Conservation (phyloP, 2,329 filamentous ascomycete genomes). For the Colletotrichum caudatum region DNA sequence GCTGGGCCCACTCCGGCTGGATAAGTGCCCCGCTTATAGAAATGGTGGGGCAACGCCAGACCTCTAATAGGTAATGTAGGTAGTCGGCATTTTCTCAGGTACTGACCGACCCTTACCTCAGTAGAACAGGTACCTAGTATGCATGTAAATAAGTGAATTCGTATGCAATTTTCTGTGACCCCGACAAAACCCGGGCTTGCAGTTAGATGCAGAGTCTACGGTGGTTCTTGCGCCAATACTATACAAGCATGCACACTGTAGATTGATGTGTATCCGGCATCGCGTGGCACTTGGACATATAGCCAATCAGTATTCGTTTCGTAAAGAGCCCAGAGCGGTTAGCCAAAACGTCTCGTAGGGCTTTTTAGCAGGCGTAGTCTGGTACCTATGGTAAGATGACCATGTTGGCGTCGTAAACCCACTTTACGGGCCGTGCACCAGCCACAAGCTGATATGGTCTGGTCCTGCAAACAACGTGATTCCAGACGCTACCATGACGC, state of each 20-base stretch:
- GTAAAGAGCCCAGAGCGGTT: slow-evolving; percentile 10
- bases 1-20: slow-evolving; percentile 30
- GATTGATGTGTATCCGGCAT: neutral
- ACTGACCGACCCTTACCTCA: too few species aligned
- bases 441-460: neutral
- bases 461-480: neutral
- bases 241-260: neutral
- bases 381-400: neutral
- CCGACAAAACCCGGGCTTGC: neutral
- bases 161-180: neutral
- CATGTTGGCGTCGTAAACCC: neutral
- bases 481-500: neutral
- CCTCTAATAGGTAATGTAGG: too few species aligned
- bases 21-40: slow-evolving; percentile 26
- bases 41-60: slow-evolving; percentile 11
- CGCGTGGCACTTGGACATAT: neutral
- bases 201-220: neutral
- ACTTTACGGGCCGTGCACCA: slow-evolving; percentile 18
- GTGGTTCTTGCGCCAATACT: neutral
- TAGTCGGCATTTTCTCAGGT: too few species aligned
- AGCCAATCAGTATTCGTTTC: slow-evolving; percentile 3
- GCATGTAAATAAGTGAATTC: too few species aligned
- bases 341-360: neutral
- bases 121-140: neutral
- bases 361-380: neutral